Evolutionary conservation across 164 flowering plant species (phyloP).

Genomic region (Protea cynaroides): DNA sequence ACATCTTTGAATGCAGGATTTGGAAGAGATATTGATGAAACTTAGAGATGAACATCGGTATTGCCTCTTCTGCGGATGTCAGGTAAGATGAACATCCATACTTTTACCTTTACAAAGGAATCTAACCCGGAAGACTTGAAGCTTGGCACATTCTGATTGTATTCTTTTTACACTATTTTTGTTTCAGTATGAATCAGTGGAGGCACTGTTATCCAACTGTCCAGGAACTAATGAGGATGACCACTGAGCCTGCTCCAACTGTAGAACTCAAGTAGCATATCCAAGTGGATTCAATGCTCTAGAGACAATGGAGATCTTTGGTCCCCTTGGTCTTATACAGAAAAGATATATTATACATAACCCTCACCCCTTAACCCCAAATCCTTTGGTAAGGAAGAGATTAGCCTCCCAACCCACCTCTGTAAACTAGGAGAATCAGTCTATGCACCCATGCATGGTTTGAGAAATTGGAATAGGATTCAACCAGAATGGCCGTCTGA

Average conservation of each 20-base stretch:
- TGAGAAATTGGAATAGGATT: too few relatives aligned
- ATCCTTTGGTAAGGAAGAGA: too few relatives aligned
- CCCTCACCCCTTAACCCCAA: too few relatives aligned
- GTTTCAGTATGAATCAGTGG: slow-evolving; percentile 75
- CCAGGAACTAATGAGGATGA: slow-evolving; percentile 87
- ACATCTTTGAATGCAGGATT: slow-evolving; percentile 58
- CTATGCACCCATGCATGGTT: too few relatives aligned
- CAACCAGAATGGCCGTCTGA: too few relatives aligned
- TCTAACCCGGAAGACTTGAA: not conserved
- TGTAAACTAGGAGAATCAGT: too few relatives aligned
- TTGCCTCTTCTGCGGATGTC: slow-evolving; percentile 93
- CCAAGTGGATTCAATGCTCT: too few relatives aligned
- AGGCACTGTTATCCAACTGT: slow-evolving; percentile 62
- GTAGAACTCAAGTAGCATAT: too few relatives aligned
- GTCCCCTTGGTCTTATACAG: too few relatives aligned
- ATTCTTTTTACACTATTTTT: slow-evolving; percentile 2
- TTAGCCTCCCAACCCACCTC: too few relatives aligned
- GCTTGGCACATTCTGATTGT: not conserved
- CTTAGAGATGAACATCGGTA: slow-evolving; percentile 72
- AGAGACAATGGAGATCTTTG: too few relatives aligned
- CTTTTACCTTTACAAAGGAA: not conserved
- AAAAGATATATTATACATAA: too few relatives aligned
- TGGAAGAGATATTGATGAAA: slow-evolving; percentile 59
- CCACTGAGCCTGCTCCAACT: slow-evolving; percentile 37
- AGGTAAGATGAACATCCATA: slow-evolving; percentile 38